Percentiles rank a stretch among this genome's conserved stretches.
phyloP scores from a whole-genome alignment of 176 grass and related monocot genomes.

The Tillandsia leiboldiana region DNA sequence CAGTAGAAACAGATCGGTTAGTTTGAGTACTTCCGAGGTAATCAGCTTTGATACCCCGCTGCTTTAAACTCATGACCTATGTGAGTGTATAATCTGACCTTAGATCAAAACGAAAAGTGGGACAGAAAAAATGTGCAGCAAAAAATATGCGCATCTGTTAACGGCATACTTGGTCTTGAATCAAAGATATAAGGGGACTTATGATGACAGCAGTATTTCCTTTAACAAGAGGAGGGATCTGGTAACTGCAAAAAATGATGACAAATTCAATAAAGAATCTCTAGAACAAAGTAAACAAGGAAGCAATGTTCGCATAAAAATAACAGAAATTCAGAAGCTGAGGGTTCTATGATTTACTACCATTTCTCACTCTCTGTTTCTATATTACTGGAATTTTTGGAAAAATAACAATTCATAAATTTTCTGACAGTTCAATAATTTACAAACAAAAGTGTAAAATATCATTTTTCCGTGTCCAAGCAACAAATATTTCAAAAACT shows the following conservation, averaged over 20 bases:
- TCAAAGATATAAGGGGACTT: conserved; percentile 79
- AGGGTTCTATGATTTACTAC: too few species aligned
- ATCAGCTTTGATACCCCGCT: conserved; percentile 66
- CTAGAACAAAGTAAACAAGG: not conserved
- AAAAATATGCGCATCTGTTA: conserved; percentile 1
- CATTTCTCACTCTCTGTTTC: too few species aligned
- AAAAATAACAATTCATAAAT: too few species aligned
- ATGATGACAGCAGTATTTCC: conserved; percentile 76
- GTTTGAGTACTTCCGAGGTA: conserved; percentile 82
- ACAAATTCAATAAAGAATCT: not conserved
- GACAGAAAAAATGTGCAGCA: not conserved
- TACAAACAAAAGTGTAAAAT: too few species aligned
- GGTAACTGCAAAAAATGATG: conserved; percentile 37
- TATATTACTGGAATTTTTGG: too few species aligned
- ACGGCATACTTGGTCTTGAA: conserved; percentile 70
- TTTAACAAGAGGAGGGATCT: conserved; percentile 67
- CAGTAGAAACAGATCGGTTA: conserved; percentile 26
- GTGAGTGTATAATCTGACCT: conserved; percentile 21
- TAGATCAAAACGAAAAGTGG: not conserved
- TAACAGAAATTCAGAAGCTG: too few species aligned
- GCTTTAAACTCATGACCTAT: conserved; percentile 88
- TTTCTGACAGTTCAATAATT: too few species aligned
- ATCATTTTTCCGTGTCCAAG: too few species aligned
- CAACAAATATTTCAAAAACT: too few species aligned
- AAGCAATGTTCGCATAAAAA: not conserved